Conservation (phyloP, 192 early-diverging fungal genomes). For the Lobosporangium transversale region DNA sequence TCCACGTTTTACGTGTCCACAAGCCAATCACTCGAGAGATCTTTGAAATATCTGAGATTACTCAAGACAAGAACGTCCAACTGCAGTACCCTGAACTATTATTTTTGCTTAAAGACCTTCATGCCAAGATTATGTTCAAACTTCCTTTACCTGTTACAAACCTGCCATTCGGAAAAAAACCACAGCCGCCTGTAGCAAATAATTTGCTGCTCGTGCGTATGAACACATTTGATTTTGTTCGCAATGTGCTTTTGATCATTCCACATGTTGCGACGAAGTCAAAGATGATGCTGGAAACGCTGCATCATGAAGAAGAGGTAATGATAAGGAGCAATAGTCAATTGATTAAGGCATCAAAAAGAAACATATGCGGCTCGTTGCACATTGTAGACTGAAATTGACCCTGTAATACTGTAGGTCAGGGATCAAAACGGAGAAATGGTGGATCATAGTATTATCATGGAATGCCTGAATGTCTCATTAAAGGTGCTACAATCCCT, state of each 20-base stretch:
- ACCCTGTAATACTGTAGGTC: slow-evolving; percentile 10
- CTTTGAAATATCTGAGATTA: slow-evolving; percentile 10
- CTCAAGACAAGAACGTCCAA: slow-evolving; percentile 19
- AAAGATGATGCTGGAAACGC: slow-evolving; percentile 19
- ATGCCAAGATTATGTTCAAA: slow-evolving; percentile 59
- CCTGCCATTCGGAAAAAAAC: slow-evolving; percentile 48
- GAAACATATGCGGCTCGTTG: no score
- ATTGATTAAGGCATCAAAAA: no score
- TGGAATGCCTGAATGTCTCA: slow-evolving; percentile 21
- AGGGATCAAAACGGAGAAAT: slow-evolving; percentile 9
- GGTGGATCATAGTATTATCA: background rate
- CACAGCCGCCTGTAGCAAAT: slow-evolving; percentile 12
- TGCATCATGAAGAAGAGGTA: slow-evolving; percentile 26
- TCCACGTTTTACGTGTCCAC: slow-evolving; percentile 42
- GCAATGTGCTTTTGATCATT: slow-evolving; percentile 37
- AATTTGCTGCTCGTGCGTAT: slow-evolving; percentile 50
- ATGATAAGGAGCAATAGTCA: no score
- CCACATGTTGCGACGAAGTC: slow-evolving; percentile 35
- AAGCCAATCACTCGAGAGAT: slow-evolving; percentile 27
- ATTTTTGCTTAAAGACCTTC: slow-evolving; percentile 61
- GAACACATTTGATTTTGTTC: slow-evolving; percentile 43
- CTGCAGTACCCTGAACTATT: slow-evolving; percentile 43
- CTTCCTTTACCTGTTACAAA: slow-evolving; percentile 28
- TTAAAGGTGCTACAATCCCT: slow-evolving; percentile 19
- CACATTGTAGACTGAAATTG: background rate